Evolutionary conservation across 148 eudicot species (phyloP), one percentile per base, ranked within the genome.

Genomic region (Suaeda aralocaspica): DNA sequence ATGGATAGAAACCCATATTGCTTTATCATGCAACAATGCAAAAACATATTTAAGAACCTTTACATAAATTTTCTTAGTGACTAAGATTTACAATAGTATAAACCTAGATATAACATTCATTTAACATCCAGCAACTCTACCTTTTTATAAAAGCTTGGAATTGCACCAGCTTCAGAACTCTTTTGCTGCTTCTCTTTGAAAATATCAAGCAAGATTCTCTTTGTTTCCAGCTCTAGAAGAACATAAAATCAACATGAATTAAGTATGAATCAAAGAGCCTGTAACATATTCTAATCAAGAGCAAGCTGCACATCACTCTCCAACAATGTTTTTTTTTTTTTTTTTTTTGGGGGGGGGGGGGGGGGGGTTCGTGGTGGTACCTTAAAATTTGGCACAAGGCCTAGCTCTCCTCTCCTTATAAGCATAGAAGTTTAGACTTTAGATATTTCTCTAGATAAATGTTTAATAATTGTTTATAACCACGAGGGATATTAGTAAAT

Each of bases 121-220:
- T 46, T 51, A 28, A 60, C 22, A 42, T 39, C 25, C 25, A 39
- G 2, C 53, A 30, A 24, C 36, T 64, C 57, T 67, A 82, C 97
- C 99, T 87, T 94, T 83, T 94, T 91, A 77, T 91, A 94, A 80
- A 94, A 94, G 75, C 92, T 89, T 12, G 99, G 99, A 45, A 94
- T 87, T 49, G 86, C 68, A 56, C 98, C 92, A 59, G 91, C 89
- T 79, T 87, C 96, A 73, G 97, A 89, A 80, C 87, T 89, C 87
- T 91, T 94, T 67, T 89, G 99, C 69, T 91, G 97, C 88, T 94
- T 94, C 74, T 91, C 99, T 70, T 94, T 94, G 65, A 91, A 94
- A 51, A 94, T 94, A 80, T 94, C 99, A 61, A 94, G 91, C 87
- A 94, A 84, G 21, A 94, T 94, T 79, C 88, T 87, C 77, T 94